These are phyloP conservation scores for Rossbeevera mucosa DNA, from an alignment of 768 basidiomycete species.

Conservation along the genomic window DNA sequence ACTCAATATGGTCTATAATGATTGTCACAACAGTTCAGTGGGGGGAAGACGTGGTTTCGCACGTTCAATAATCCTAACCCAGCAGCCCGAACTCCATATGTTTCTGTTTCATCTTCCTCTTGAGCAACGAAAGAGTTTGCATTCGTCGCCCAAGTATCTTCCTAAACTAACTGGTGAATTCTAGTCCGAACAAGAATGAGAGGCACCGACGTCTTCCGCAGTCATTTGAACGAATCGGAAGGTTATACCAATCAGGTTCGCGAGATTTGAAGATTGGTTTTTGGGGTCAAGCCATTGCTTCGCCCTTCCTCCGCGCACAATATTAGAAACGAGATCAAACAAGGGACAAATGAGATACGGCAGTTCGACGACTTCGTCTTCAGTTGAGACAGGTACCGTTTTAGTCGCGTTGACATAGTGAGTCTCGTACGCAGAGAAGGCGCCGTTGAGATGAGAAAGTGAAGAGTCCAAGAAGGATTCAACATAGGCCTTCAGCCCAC, in stretches of 20 bases:
- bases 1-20: conserved; percentile 51
- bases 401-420: conserved; percentile 59
- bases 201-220: conserved; percentile 67
- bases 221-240: conserved; percentile 85
- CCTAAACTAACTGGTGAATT: conserved; percentile 43
- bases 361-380: conserved; percentile 74
- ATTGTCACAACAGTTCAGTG: conserved; percentile 2
- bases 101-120: conserved; percentile 86
- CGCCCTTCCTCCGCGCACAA: conserved; percentile 59
- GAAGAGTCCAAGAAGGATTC: conserved; percentile 54
- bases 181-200: neutral
- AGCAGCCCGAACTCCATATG: conserved; percentile 78
- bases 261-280: conserved; percentile 35
- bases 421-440: conserved; percentile 56
- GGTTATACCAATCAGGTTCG: conserved; percentile 47
- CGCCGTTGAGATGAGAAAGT: conserved; percentile 52
- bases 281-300: conserved; percentile 57
- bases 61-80: conserved; percentile 83
- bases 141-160: conserved; percentile 85
- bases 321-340: conserved; percentile 71
- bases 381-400: conserved; percentile 58
- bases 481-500: conserved; percentile 60
- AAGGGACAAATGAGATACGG: conserved; percentile 73
- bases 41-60: conserved; percentile 8
- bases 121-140: conserved; percentile 92